These are phyloP conservation scores for Dendrocalamus sinicus DNA, from an alignment of 176 grass and related monocot species.

Conservation along the genomic window DNA sequence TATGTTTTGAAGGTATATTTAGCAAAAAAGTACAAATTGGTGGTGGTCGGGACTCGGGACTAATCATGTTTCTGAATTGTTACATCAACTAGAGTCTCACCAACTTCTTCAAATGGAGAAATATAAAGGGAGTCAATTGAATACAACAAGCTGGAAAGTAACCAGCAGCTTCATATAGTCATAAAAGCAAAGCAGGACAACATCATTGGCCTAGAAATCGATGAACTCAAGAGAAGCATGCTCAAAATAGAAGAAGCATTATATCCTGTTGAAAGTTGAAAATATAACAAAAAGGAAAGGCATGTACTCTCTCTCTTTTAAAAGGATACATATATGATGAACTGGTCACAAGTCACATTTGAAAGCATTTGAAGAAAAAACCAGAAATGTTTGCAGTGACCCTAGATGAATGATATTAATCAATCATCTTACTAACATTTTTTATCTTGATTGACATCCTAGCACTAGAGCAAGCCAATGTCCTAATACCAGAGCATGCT, in stretches of 20 bases:
- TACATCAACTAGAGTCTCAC: background rate
- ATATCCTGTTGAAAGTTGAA: background rate
- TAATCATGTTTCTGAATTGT: background rate
- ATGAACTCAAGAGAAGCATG: background rate
- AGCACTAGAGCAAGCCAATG: background rate
- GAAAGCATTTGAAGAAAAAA: background rate
- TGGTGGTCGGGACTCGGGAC: background rate
- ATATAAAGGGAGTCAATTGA: background rate
- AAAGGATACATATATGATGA: background rate
- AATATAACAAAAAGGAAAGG: background rate
- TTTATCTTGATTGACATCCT: background rate
- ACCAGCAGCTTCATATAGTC: background rate
- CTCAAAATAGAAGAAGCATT: background rate
- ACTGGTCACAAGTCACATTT: background rate
- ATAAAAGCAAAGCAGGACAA: background rate
- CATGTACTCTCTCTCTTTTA: background rate
- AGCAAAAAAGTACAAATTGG: too few species aligned
- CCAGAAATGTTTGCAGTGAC: background rate
- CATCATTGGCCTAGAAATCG: background rate
- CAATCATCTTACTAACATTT: background rate
- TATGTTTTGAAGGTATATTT: too few species aligned
- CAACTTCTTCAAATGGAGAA: conserved; percentile 19
- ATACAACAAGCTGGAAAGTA: background rate
- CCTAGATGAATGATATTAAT: background rate
- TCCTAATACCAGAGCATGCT: background rate